Base-by-base conservation (phyloP, 768 basidiomycete genomes). In the Lactifluus rugatus region DNA sequence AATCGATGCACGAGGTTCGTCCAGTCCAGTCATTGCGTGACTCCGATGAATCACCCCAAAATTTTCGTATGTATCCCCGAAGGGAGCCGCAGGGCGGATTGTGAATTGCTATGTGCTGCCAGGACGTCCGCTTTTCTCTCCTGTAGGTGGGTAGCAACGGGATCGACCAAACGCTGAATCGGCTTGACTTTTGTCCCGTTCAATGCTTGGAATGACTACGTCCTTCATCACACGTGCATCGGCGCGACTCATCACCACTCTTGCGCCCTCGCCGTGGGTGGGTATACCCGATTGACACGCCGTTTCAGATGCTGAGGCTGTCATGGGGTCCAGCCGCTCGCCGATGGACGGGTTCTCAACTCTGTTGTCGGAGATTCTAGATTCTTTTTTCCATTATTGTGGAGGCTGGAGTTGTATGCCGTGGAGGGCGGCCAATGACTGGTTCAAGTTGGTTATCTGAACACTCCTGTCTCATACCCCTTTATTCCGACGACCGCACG, bases 171-270 rank as follows among this genome's bases (percentile, higher is more conserved):
- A 44, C 19, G 11, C 42, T 3, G 21, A n/a, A 23, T 14, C 21
- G 21, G 5, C 21, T 19, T 17, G 8, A 42, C 2, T 42, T 10
- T 28, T 32, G n/a, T n/a, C n/a, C n/a, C n/a, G n/a, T n/a, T 45
- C 42, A 56, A 23, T 31, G 17, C 37, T 58, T 34, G 34, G 34
- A 34, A 34, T 26, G 10, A 3, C 58, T 48, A 39, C 21, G 6
- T 44, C 42, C 21, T 39, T 21, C 5, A 21, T 1, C 13, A 52
- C 62, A 52, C 34, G 42, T 34, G 26, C 61, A 83, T 78, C 83
- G 82, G 82, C 81, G 81, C 0, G 81, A 84, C 64, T 83, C 81
- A 3, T 81, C 79, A 13, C 82, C 83, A 16, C 68, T 84, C 4
- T 72, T 82, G 16, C 37, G 37, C 37, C 34, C 34, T 36, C 34